Conservation (phyloP, 371 early-diverging fungal species). For the Apophysomyces elegans region DNA sequence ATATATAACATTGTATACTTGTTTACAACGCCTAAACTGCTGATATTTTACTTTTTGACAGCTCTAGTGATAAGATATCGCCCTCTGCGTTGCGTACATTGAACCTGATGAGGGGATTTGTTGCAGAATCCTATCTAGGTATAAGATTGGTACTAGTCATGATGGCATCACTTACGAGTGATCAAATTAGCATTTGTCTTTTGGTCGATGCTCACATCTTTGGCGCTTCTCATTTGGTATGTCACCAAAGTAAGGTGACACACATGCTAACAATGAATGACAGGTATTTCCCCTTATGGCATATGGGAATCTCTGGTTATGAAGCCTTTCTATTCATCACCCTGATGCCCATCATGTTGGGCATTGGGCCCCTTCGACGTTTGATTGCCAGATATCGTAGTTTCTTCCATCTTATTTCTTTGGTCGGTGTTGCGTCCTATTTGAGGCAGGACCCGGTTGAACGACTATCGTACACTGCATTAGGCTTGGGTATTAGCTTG, state of each 20-base stretch:
- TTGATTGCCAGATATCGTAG: conserved; percentile 61
- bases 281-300: conserved; percentile 79
- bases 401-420: conserved; percentile 59
- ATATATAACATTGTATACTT: conserved; percentile 2
- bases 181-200: conserved; percentile 66
- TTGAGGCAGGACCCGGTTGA: conserved; percentile 56
- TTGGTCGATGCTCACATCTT: conserved; percentile 80
- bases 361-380: conserved; percentile 62
- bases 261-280: neutral
- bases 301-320: conserved; percentile 85
- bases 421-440: conserved; percentile 70
- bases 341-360: conserved; percentile 63
- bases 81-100: conserved; percentile 35
- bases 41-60: conserved; percentile 14
- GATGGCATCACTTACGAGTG: neutral
- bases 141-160: conserved; percentile 11
- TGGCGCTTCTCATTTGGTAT: conserved; percentile 80
- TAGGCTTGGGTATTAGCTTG: conserved; percentile 61
- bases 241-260: neutral
- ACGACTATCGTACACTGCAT: conserved; percentile 65
- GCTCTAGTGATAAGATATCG: conserved; percentile 45
- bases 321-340: conserved; percentile 76
- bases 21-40: neutral
- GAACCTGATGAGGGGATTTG: conserved; percentile 37
- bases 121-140: conserved; percentile 64